Conservation (phyloP, 179 eudicot genomes). For the Silene coronaria region DNA sequence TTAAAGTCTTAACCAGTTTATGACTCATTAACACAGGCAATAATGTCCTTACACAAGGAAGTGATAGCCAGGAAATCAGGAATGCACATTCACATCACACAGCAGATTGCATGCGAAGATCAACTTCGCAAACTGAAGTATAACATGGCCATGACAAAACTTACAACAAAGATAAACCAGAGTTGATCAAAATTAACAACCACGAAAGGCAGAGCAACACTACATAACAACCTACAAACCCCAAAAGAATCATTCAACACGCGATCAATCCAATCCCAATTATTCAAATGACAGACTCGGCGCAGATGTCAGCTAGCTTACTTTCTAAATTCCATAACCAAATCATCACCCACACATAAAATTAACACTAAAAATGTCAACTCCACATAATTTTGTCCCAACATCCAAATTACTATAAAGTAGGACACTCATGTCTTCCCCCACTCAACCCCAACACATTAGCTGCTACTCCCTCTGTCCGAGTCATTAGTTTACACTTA, state of each 20-base stretch:
- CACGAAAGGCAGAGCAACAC: neutral
- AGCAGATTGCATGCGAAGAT: constrained; percentile 2
- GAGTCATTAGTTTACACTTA: too few species aligned
- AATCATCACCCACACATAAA: too few species aligned
- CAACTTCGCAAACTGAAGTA: neutral
- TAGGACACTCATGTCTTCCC: neutral
- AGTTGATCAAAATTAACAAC: neutral
- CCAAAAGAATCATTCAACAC: neutral
- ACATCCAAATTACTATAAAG: constrained; percentile 1
- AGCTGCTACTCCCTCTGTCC: too few species aligned
- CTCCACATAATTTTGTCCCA: neutral
- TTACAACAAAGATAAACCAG: neutral
- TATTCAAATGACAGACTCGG: neutral
- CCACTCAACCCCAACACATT: neutral
- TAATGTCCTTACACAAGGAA: neutral
- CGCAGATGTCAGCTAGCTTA: neutral
- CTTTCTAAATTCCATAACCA: neutral
- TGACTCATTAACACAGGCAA: neutral
- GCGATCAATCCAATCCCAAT: neutral
- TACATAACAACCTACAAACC: neutral
- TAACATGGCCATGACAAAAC: constrained; percentile 3
- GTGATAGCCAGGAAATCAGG: neutral
- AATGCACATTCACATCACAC: neutral
- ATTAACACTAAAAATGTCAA: too few species aligned
- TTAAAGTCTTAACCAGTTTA: neutral